Evolutionary conservation across 192 early-diverging fungal species (phyloP).

Genomic region (Lobulomyces angularis): DNA sequence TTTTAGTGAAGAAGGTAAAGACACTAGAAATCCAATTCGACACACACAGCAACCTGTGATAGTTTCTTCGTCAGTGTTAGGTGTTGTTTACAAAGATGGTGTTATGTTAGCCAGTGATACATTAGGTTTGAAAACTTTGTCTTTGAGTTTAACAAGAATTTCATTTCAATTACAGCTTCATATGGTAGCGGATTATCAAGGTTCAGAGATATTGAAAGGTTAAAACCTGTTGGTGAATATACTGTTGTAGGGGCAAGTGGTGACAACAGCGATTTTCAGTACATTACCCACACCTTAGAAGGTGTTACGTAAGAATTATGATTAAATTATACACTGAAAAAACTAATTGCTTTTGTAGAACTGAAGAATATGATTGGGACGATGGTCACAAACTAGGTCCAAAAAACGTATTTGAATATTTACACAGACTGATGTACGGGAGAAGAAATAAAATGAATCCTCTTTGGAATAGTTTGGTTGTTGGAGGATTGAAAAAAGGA

Average conservation of each 20-base stretch:
- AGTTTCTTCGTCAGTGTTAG: constrained; percentile 87
- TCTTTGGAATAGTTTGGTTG: constrained; percentile 88
- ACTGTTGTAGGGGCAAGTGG: constrained; percentile 87
- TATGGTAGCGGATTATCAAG: constrained; percentile 88
- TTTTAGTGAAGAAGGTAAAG: not conserved
- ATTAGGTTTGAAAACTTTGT: constrained; percentile 39
- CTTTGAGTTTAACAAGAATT: not conserved
- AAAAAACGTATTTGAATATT: constrained; percentile 78
- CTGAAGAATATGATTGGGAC: constrained; percentile 73
- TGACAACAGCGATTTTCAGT: constrained; percentile 89
- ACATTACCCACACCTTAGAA: constrained; percentile 73
- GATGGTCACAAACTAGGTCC: constrained; percentile 81
- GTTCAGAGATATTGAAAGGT: constrained; percentile 78
- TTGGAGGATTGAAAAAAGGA: constrained; percentile 72
- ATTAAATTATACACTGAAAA: constrained; percentile 3
- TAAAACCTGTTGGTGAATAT: constrained; percentile 62
- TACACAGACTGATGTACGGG: constrained; percentile 83
- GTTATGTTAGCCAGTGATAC: constrained; percentile 94
- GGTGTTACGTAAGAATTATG: constrained; percentile 43
- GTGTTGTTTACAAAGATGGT: constrained; percentile 91
- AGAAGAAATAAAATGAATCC: constrained; percentile 80
- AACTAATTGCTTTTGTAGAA: constrained; percentile 32
- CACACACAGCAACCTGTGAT: constrained; percentile 73
- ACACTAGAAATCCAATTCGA: not conserved
- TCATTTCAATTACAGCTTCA: constrained; percentile 46